Evolutionary conservation across 768 basidiomycete genomes (phyloP).

Genomic region (Leccinum aurantiacum): DNA sequence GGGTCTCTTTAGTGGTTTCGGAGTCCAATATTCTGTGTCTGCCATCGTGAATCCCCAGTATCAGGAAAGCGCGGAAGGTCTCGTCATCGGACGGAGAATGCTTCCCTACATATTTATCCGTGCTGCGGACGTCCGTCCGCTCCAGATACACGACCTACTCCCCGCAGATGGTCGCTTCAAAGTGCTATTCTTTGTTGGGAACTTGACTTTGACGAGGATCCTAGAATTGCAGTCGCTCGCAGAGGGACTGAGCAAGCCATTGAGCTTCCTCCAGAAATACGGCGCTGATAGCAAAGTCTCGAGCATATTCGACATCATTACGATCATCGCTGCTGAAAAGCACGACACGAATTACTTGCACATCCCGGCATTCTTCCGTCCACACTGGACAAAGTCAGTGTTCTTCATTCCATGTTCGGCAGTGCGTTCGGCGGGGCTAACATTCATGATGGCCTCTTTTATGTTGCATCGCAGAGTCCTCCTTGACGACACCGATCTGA

Average conservation of each 20-base stretch:
- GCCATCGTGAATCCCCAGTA: background rate
- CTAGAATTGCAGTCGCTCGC: background rate
- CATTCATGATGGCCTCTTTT: background rate
- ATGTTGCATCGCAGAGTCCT: background rate
- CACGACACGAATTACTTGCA: background rate
- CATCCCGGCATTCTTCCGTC: background rate
- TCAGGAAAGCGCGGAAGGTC: background rate
- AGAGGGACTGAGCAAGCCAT: background rate
- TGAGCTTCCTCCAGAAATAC: background rate
- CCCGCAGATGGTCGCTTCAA: background rate
- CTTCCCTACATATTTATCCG: background rate
- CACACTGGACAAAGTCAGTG: background rate
- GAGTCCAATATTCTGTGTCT: background rate
- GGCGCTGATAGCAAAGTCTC: background rate
- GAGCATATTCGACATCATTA: background rate
- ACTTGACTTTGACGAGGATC: background rate
- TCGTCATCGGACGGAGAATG: background rate
- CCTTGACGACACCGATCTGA: background rate
- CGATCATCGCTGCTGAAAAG: background rate
- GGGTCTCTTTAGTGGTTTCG: background rate
- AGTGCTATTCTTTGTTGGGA: background rate
- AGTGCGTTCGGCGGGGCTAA: background rate
- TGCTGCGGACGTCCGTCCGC: background rate
- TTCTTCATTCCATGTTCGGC: background rate
- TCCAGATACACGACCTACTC: background rate